Conservation (phyloP, 1,139 yeast genomes). For the Magnusiomyces tetraspermus region DNA sequence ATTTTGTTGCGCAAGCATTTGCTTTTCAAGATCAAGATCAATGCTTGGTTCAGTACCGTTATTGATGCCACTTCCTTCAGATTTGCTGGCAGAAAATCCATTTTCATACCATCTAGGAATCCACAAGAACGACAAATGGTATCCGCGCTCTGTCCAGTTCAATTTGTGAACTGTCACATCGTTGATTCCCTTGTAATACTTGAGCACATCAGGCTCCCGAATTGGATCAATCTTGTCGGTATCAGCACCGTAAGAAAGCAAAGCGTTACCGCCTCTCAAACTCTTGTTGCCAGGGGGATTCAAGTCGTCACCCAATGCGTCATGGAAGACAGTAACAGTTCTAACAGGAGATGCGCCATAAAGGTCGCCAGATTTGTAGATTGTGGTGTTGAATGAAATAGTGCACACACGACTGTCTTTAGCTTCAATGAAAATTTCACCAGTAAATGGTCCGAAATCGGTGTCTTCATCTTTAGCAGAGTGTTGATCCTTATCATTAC, state of each 20-base stretch:
- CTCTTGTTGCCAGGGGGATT: conserved; percentile 9
- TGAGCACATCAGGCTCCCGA: conserved; percentile 17
- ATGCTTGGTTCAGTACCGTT: no score
- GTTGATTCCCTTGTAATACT: conserved; percentile 45
- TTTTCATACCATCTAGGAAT: conserved; percentile 53
- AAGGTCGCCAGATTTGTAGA: conserved; percentile 27
- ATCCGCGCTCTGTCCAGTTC: conserved; percentile 45
- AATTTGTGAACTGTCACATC: conserved; percentile 54
- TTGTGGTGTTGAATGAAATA: conserved; percentile 45
- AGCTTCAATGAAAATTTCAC: conserved; percentile 50
- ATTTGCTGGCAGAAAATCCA: conserved; percentile 32
- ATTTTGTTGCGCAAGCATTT: neutral
- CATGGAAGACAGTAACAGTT: conserved; percentile 44
- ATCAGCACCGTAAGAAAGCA: neutral
- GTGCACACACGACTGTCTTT: conserved; percentile 57
- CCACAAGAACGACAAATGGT: conserved; percentile 68
- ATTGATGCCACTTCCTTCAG: conserved; percentile 1
- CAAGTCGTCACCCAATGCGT: conserved; percentile 12
- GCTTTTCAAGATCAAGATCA: no score
- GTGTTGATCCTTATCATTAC: conserved; percentile 24
- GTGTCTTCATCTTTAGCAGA: conserved; percentile 12
- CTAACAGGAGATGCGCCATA: conserved; percentile 48
- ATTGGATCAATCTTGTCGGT: neutral
- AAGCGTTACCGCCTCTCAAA: conserved; percentile 9
- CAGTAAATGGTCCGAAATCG: conserved; percentile 53